A percentile compares a stretch with the other conserved stretches of the same genome.
These are phyloP conservation scores for Colletotrichum gloeosporioides DNA, from an alignment of 2,329 filamentous ascomycete species.

Conservation along the genomic window DNA sequence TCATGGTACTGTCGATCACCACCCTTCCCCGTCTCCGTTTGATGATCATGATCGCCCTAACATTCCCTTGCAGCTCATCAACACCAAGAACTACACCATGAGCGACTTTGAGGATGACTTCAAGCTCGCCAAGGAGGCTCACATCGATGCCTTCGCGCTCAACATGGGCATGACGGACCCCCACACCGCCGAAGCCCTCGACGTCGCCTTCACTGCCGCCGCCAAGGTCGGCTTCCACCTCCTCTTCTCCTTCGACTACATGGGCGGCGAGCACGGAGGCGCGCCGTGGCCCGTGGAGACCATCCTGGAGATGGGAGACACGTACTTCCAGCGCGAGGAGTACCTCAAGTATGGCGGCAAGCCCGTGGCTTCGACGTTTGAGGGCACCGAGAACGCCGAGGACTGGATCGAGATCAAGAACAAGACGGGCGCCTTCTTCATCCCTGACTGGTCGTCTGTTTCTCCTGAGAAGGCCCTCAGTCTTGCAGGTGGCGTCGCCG, in stretches of 20 bases:
- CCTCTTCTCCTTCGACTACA: conserved; percentile 38
- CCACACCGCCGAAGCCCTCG: conserved; percentile 2
- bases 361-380: conserved; percentile 47
- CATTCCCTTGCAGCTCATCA: background rate
- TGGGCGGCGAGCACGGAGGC: conserved; percentile 21
- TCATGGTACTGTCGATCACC: conserved; percentile 6
- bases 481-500: conserved; percentile 24
- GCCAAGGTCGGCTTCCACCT: conserved; percentile 29
- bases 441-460: conserved; percentile 49
- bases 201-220: conserved; percentile 17
- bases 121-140: conserved; percentile 45
- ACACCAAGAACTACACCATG: conserved; percentile 30
- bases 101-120: conserved; percentile 53
- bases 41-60: background rate
- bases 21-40: background rate
- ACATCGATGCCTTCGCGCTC: conserved; percentile 34
- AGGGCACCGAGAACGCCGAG: conserved; percentile 43
- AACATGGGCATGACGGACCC: conserved; percentile 17
- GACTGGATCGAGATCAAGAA: conserved; percentile 51
- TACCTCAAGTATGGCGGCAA: conserved; percentile 29
- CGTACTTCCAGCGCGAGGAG: conserved; percentile 8
- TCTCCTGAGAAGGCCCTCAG: conserved; percentile 30
- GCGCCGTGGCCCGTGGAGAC: conserved; percentile 23
- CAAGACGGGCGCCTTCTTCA: conserved; percentile 42
- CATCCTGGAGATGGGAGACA: conserved; percentile 4